Evolutionary conservation across 352 stramenopile genomes (phyloP), one percentile per base, ranked within the genome.

Genomic region (Blastocystis sp.): DNA sequence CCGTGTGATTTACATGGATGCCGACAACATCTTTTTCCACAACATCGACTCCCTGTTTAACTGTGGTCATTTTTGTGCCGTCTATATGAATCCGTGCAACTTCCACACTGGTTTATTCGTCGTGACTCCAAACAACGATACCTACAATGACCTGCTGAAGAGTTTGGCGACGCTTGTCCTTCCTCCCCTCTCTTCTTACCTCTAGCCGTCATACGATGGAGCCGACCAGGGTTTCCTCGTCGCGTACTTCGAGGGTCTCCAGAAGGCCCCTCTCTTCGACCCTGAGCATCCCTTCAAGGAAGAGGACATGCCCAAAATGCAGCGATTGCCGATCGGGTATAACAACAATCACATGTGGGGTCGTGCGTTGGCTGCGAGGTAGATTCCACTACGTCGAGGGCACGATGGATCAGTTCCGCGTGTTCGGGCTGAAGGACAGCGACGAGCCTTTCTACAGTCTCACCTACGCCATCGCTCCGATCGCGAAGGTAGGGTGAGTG

Each of bases 281-380:
- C 92, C 50, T 62, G 90, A 55, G 43, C 87, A 93, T 43, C 62
- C 91, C 13, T 91, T 93, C 0, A 90, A 91, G 50, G 82, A 92
- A 37, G 90, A 94, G 66, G 90, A 92, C 39, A 87, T 93, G 34
- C 75, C 85, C 8, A 82, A 73, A 11, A 79, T 92, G 34, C 53
- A 93, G 5, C 85, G 93, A 47, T 91, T 96, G 8, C 92, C 93
- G 4, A 94, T 96, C 65, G 93, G 93, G 24, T 96, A 95, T 91
- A 96, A 96, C 88, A 95, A 95, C 91, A 95, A 96, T 91, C 93
- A 96, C 92, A 95, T 95, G 91, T 96, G 95, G 87, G 95, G 94
- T 76, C 95, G 95, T 90, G 95, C 90, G 81, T 96, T 96, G 95
- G 69, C 95, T 94, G 73, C 87, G 95, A 69, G 92, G 92, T 13